Conservation (phyloP, 2,329 filamentous ascomycete species). For the Sporothrix brasiliensis region DNA sequence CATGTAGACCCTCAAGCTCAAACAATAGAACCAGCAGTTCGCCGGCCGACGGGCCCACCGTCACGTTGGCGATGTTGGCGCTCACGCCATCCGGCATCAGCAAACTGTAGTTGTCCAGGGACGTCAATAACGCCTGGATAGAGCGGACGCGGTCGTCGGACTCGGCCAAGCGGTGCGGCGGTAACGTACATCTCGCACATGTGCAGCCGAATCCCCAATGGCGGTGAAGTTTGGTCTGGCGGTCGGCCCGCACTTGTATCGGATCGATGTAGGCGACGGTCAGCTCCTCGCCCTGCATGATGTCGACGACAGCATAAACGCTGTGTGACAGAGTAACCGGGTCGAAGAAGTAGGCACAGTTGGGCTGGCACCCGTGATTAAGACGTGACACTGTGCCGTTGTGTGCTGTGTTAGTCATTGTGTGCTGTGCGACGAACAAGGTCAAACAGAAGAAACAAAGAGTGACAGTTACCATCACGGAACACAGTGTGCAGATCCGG, state of each 20-base stretch:
- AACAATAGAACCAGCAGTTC: constrained; percentile 46
- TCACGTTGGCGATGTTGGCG: constrained; percentile 1
- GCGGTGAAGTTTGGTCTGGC: constrained; percentile 41
- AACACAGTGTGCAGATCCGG: constrained; percentile 42
- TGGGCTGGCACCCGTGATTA: constrained; percentile 50
- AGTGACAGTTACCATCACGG: constrained; percentile 39
- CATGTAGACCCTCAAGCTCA: constrained; percentile 43
- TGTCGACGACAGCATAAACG: constrained; percentile 45
- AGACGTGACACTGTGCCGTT: constrained; percentile 43
- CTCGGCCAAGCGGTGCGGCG: constrained; percentile 38
- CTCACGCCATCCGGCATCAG: background rate
- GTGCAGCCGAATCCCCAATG: constrained; percentile 48
- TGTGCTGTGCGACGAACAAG: background rate
- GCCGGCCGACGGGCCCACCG: constrained; percentile 42
- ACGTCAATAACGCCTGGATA: constrained; percentile 41
- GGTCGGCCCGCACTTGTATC: constrained; percentile 41
- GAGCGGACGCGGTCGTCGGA: constrained; percentile 44
- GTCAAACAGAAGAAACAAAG: background rate
- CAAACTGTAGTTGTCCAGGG: constrained; percentile 44
- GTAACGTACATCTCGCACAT: constrained; percentile 44
- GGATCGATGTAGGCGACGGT: constrained; percentile 48
- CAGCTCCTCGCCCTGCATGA: constrained; percentile 47
- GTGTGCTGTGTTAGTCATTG: background rate
- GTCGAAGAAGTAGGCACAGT: constrained; percentile 47
- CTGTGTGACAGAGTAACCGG: constrained; percentile 44